Base-by-base conservation (phyloP, 176 grass and related monocot genomes). In the Eremochloa ophiuroides region DNA sequence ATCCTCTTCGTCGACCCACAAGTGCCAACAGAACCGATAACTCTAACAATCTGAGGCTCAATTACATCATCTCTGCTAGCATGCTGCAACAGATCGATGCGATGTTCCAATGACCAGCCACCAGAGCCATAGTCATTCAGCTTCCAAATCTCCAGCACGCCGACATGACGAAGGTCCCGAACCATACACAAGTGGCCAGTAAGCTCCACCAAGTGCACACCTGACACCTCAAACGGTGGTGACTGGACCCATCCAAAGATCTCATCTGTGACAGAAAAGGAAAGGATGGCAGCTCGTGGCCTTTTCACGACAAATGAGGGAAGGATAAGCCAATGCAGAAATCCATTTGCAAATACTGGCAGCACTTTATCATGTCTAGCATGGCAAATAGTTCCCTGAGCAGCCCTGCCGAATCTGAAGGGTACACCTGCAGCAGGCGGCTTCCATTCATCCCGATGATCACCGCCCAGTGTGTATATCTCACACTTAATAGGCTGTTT, bases 131-230 rank as follows among this genome's bases (percentile, higher is more conserved):
- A 61, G 7, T 87, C 61, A 2, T 69, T 25, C 4, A 87, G 39
- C 17, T 30, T 81, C 85, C 85, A 81, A 11, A 86, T 69, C 37
- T 86, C 84, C 6, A 81, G 5, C 29, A 14, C 6, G 46, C 77
- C 35, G 42, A 17, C 22, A 41, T 12, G 3, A 25, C 61, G 69
- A 42, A 80, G 43, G 33, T 80, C 69, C 43, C 44, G 35, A 0
- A 86, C 47, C 48, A 80, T 62, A 12, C 56, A 86, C 34, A 86
- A 20, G 11, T 17, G 7, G 27, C 20, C 61, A 66, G 71, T 69
- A 62, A 80, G 77, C 58, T 73, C 84, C 30, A 73, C 68, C 22
- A 80, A 64, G 17, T 74, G 84, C 26, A 64, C 25, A 4, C 25
- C 76, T 31, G 50, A 41, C 14, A 18, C 43, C 11, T 2, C 6